Base-by-base conservation (phyloP, 768 basidiomycete species). In the Bullera alba region DNA sequence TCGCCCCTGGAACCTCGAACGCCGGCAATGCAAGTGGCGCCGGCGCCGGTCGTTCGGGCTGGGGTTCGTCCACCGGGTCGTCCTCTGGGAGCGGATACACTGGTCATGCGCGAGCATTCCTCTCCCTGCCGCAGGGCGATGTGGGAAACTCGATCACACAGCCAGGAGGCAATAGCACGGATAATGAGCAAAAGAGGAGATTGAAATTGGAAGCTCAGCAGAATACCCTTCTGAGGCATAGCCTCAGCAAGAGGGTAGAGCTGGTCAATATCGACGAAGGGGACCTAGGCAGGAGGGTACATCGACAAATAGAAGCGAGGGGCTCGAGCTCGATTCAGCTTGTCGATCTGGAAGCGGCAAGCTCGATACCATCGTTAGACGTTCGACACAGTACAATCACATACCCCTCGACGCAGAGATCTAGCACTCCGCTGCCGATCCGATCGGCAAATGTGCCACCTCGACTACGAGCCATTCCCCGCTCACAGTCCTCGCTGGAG, bases 61-160 rank as follows among this genome's bases (percentile, higher is more conserved):
- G 61, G 16, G 63, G 68, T 8, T 55, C 56, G 15, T 60, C 58
- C 23, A 48, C 58, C 30, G 53, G 50, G 23, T 10, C 32, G n/a
- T 10, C 10, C 32, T 10, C 32, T 10, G 25, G 42, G 14, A 28
- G 42, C 21, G 67, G 67, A 12, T 67, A 66, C 43, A 62, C 61
- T 8, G 65, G 65, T n/a, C 65, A 67, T 44, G 65, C 62, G 16
- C 47, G 65, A 45, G 59, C 65, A 14, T 67, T 67, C 46, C 50
- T 67, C 8, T 61, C 62, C 10, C 35, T 67, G 3, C 55, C 61
- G 16, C 65, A 67, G 28, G 51, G n/a, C n/a, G n/a, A n/a, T n/a
- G n/a, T n/a, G n/a, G n/a, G n/a, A n/a, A n/a, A n/a, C n/a, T n/a
- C n/a, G n/a, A n/a, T n/a, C n/a, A n/a, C n/a, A n/a, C n/a, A n/a